Percentiles rank a stretch among this genome's conserved stretches.
phyloP scores from a whole-genome alignment of 768 basidiomycete species.

The Epithele typhae region DNA sequence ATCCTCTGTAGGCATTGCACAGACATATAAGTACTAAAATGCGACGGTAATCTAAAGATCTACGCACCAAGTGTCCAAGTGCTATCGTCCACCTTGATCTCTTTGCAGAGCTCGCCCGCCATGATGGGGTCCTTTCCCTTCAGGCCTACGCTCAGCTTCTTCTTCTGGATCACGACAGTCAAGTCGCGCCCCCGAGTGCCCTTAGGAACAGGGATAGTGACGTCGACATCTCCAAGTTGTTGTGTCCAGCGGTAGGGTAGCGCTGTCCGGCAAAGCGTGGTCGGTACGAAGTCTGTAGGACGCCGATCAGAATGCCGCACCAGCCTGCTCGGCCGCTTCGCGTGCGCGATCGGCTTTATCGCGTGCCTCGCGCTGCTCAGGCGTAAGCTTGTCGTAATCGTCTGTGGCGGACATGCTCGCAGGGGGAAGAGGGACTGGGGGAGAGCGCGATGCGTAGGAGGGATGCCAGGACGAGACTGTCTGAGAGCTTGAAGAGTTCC shows the following conservation, averaged over 20 bases:
- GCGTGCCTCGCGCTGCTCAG: conserved; percentile 68
- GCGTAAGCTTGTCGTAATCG: conserved; percentile 72
- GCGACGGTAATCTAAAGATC: neutral
- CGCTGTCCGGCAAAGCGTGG: conserved; percentile 37
- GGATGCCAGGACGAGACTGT: no score
- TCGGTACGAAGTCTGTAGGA: conserved; percentile 17
- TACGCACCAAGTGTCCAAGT: conserved; percentile 90
- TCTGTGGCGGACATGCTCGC: conserved; percentile 35
- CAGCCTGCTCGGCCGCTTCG: conserved; percentile 79
- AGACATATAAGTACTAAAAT: neutral
- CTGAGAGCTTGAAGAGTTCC: no score
- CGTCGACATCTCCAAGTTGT: conserved; percentile 80
- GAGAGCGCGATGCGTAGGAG: no score
- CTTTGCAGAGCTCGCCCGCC: conserved; percentile 87
- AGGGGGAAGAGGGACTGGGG: no score
- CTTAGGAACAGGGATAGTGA: conserved; percentile 78
- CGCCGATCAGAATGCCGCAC: conserved; percentile 36
- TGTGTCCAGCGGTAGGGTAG: conserved; percentile 93
- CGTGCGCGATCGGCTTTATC: conserved; percentile 66
- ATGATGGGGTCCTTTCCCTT: conserved; percentile 86
- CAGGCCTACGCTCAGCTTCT: conserved; percentile 75
- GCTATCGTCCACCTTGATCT: conserved; percentile 94
- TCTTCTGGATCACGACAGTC: conserved; percentile 69
- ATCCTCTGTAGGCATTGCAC: conserved; percentile 58
- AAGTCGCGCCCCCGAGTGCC: conserved; percentile 84